Base-by-base conservation (phyloP, 306 rosid genomes). In the Gynostemma pentaphyllum region DNA sequence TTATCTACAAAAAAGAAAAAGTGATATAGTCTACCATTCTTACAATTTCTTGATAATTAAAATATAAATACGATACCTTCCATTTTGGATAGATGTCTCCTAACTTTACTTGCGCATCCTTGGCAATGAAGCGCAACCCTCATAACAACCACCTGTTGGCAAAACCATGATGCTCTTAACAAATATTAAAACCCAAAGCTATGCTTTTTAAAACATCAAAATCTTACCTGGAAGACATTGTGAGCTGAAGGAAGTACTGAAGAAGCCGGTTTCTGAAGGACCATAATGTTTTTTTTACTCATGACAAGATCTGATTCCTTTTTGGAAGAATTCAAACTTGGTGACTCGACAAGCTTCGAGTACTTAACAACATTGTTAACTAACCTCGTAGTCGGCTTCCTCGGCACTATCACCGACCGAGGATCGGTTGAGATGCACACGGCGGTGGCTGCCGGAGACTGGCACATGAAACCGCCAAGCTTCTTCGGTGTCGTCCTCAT, bases 61-160 rank as follows among this genome's bases (percentile, higher is more conserved):
- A n/a, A n/a, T n/a, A n/a, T n/a, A n/a, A n/a, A n/a, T n/a, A n/a
- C n/a, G n/a, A n/a, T 77, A 84, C 95, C 97, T 82, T 91, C 95
- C 96, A 91, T 91, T 71, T 83, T 91, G 3, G 98, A 77, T 2
- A 91, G 72, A 76, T 85, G 96, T 44, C 77, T 91, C 72, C 88
- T 88, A 63, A 91, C 86, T 79, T 83, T 91, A 34, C 83, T 86
- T 50, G 98, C 98, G 68, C 98, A 91, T 50, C 98, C 98, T 75
- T 91, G 92, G 55, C 98, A 91, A 40, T 91, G 92, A 79, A 91
- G 77, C 46, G 98, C 82, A 30, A 88, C 98, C 54, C 85, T 64
- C 98, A 91, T 85, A 56, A 88, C 98, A 50, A 91, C 98, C 74
- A 87, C 98, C 97, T 89, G 76, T 46, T 66, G 44, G 40, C 53